These are phyloP conservation scores for Cyclaneusma minus DNA, from an alignment of 2,329 filamentous ascomycete genomes.

Conservation along the genomic window DNA sequence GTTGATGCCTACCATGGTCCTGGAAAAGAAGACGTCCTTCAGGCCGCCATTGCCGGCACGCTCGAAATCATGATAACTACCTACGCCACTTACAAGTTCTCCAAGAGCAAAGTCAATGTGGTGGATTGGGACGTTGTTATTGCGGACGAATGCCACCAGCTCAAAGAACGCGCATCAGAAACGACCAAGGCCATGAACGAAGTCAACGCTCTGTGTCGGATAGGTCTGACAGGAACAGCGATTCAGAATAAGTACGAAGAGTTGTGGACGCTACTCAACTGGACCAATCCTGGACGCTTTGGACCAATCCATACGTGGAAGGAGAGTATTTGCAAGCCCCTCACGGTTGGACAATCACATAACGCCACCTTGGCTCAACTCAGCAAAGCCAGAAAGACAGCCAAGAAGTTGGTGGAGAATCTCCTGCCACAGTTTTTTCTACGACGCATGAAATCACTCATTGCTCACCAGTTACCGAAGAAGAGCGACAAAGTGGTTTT, in stretches of 20 bases:
- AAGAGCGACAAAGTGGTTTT: conserved; percentile 94
- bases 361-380: conserved; percentile 76
- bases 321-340: conserved; percentile 57
- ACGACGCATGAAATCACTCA: conserved; percentile 81
- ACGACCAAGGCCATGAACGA: conserved; percentile 79
- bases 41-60: conserved; percentile 58
- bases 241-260: conserved; percentile 98
- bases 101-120: conserved; percentile 58
- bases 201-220: conserved; percentile 79
- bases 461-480: conserved; percentile 82
- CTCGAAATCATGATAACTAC: conserved; percentile 90
- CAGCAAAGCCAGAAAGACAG: conserved; percentile 64
- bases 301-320: conserved; percentile 63
- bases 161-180: conserved; percentile 67
- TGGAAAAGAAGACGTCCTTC: conserved; percentile 45
- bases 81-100: conserved; percentile 77
- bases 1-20: conserved; percentile 66
- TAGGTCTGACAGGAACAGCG: conserved; percentile 86
- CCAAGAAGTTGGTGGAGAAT: conserved; percentile 71
- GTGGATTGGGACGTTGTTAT: conserved; percentile 88
- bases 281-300: conserved; percentile 74
- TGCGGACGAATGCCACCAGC: conserved; percentile 81
- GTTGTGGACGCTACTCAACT: conserved; percentile 89
- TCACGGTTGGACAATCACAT: conserved; percentile 82
- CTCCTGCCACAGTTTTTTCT: conserved; percentile 82